phyloP scores from a whole-genome alignment of 2,329 filamentous ascomycete species.

The Aspergillus alliaceus region DNA sequence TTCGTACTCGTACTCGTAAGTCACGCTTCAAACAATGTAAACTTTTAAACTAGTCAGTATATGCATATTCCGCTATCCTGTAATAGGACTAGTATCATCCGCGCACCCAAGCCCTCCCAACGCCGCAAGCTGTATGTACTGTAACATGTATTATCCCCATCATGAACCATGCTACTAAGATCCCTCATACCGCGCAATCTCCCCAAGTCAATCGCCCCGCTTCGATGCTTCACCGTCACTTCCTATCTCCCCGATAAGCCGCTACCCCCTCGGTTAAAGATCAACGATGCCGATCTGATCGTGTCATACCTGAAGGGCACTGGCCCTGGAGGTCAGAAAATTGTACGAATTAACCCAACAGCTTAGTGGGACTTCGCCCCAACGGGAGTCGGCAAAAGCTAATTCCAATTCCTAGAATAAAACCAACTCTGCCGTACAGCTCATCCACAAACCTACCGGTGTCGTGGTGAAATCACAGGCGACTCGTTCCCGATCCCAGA shows the following conservation, averaged over 20 bases:
- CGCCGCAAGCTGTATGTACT: background rate
- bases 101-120: too few species aligned
- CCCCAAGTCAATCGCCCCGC: background rate
- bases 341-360: slow-evolving; percentile 53
- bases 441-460: slow-evolving; percentile 86
- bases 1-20: background rate
- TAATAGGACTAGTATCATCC: background rate
- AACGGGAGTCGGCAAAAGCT: background rate
- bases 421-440: slow-evolving; percentile 90
- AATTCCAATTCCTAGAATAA: slow-evolving; percentile 65
- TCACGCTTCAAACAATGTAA: too few species aligned
- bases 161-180: slow-evolving; percentile 11
- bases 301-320: slow-evolving; percentile 87
- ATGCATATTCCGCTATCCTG: background rate
- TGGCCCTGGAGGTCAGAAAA: slow-evolving; percentile 94
- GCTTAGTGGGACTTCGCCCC: too few species aligned
- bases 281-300: slow-evolving; percentile 76
- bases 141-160: slow-evolving; percentile 1
- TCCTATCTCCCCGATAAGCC: slow-evolving; percentile 49
- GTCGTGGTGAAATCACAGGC: slow-evolving; percentile 93
- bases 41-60: too few species aligned
- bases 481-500: slow-evolving; percentile 82
- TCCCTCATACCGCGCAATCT: background rate
- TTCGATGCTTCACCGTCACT: slow-evolving; percentile 24
- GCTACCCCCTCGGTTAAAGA: slow-evolving; percentile 73